Percentiles rank a stretch among this genome's conserved stretches.
These are phyloP conservation scores for Rutstroemia sp. DNA, from an alignment of 2,329 filamentous ascomycete species.

Conservation along the genomic window DNA sequence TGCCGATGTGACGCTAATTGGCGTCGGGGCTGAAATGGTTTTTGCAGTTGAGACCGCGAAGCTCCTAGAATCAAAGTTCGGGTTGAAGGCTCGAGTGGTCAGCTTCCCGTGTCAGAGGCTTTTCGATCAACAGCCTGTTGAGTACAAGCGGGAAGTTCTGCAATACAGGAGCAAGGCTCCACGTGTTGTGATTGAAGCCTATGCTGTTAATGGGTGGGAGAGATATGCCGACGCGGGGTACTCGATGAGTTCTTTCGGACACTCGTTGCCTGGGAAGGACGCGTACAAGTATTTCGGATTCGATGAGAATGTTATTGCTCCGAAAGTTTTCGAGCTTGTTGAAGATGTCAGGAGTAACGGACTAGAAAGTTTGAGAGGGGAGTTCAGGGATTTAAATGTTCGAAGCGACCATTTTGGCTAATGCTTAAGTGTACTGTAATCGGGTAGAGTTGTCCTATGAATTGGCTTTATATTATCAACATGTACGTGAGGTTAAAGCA, in stretches of 20 bases:
- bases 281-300: background rate
- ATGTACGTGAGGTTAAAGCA: too few species aligned
- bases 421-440: too few species aligned
- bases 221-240: slow-evolving; percentile 50
- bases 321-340: too few species aligned
- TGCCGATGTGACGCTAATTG: background rate
- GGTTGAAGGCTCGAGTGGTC: slow-evolving; percentile 34
- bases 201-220: slow-evolving; percentile 51
- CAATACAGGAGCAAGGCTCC: slow-evolving; percentile 35
- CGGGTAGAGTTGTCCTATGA: too few species aligned
- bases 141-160: slow-evolving; percentile 41
- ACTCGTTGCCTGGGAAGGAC: background rate
- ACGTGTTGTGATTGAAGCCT: slow-evolving; percentile 53
- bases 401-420: too few species aligned
- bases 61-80: slow-evolving; percentile 30
- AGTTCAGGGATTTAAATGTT: too few species aligned
- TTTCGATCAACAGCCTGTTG: slow-evolving; percentile 36
- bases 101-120: slow-evolving; percentile 40
- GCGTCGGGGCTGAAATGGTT: slow-evolving; percentile 14
- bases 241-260: slow-evolving; percentile 46
- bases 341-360: too few species aligned
- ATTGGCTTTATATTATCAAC: too few species aligned
- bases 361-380: too few species aligned
- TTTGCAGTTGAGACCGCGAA: slow-evolving; percentile 38
- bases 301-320: background rate